Conservation (phyloP, 768 basidiomycete genomes). For the Myochromella boudieri region DNA sequence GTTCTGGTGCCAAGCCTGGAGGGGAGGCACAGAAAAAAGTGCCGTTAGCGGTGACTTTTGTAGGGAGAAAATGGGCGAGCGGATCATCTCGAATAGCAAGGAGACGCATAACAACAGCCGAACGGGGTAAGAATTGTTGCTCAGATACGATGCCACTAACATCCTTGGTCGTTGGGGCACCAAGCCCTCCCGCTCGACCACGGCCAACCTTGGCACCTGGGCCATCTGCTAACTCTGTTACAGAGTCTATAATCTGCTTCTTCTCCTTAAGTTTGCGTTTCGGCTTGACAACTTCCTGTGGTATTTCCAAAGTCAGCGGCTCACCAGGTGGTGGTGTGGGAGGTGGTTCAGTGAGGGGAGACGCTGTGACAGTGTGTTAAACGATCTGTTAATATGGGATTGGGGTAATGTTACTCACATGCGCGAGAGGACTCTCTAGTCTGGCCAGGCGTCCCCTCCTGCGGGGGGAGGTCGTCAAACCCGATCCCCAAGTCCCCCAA, state of each 20-base stretch:
- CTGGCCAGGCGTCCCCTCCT: constrained; percentile 56
- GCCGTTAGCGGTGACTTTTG: constrained; percentile 67
- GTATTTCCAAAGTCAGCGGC: constrained; percentile 40
- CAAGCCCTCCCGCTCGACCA: constrained; percentile 51
- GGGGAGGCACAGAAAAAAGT: constrained; percentile 84
- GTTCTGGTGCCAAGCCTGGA: constrained; percentile 78
- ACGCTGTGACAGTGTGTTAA: constrained; percentile 60
- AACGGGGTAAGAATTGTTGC: constrained; percentile 84
- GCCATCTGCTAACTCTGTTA: constrained; percentile 78
- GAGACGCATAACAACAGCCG: constrained; percentile 81
- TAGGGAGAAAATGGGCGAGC: constrained; percentile 81
- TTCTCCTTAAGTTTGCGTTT: constrained; percentile 66
- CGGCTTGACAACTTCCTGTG: constrained; percentile 37
- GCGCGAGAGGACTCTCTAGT: constrained; percentile 65
- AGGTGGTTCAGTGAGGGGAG: constrained; percentile 74
- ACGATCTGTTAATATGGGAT: neutral
- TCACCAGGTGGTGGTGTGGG: constrained; percentile 73
- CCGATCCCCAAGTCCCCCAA: constrained; percentile 61
- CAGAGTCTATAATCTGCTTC: constrained; percentile 89
- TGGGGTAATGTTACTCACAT: constrained; percentile 44
- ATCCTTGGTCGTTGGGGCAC: constrained; percentile 51
- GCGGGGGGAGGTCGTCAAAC: constrained; percentile 55
- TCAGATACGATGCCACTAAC: constrained; percentile 74
- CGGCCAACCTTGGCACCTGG: constrained; percentile 55
- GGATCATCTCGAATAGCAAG: constrained; percentile 86